These are phyloP conservation scores for Hydnomerulius pinastri DNA, from an alignment of 768 basidiomycete genomes.

Conservation along the genomic window DNA sequence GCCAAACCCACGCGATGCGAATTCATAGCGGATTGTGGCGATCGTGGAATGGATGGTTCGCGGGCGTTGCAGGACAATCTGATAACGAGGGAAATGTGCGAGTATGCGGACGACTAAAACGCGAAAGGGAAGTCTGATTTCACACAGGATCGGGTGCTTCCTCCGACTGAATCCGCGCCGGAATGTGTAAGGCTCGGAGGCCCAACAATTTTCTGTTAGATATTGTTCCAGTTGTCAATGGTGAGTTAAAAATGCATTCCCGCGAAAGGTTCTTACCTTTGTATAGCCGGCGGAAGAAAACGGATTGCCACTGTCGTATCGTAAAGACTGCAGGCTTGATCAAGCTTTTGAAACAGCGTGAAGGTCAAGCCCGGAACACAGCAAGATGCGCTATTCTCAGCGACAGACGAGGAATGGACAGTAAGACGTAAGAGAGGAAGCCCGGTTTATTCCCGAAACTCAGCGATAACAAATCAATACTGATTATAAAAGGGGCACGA, in stretches of 20 bases:
- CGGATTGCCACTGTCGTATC: background rate
- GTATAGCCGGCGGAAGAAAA: background rate
- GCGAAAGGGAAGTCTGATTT: background rate
- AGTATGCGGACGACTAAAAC: no score
- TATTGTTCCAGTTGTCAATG: no score
- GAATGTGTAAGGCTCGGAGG: background rate
- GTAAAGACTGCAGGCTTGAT: background rate
- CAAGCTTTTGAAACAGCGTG: background rate
- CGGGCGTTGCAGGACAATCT: background rate
- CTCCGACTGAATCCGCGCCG: background rate
- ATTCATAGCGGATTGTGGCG: background rate
- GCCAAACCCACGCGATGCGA: background rate
- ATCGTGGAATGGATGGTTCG: background rate
- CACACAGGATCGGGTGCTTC: background rate
- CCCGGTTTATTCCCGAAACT: slow-evolving; percentile 3
- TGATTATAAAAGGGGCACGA: background rate
- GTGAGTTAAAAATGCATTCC: slow-evolving; percentile 23
- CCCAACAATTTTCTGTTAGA: background rate
- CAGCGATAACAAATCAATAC: slow-evolving; percentile 7
- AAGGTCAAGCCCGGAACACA: background rate
- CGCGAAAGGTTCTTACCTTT: slow-evolving; percentile 13
- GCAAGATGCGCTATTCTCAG: slow-evolving; percentile 3
- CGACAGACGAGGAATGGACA: background rate
- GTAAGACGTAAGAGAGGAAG: background rate
- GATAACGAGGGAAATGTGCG: background rate